Conservation (phyloP, 2,329 filamentous ascomycete species). For the Fusarium sp. region DNA sequence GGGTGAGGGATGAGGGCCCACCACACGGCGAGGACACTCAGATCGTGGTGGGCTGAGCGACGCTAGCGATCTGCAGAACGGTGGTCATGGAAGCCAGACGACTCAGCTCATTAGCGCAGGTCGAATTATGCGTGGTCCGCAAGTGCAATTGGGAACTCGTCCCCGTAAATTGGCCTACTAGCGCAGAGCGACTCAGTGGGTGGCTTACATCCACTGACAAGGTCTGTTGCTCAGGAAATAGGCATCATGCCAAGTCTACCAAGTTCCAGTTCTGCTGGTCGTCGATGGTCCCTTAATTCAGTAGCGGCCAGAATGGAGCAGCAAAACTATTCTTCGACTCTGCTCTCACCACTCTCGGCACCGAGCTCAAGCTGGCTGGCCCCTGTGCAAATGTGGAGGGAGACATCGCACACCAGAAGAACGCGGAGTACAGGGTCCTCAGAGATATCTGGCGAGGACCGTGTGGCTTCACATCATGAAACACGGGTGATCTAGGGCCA, state of each 20-base stretch:
- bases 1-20: conserved; percentile 37
- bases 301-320: conserved; percentile 27
- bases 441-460: not conserved
- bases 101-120: conserved; percentile 44
- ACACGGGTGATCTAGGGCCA: conserved; percentile 12
- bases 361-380: conserved; percentile 16
- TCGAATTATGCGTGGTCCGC: conserved; percentile 30
- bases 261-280: not conserved
- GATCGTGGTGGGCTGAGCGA: conserved; percentile 45
- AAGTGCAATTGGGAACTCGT: conserved; percentile 23
- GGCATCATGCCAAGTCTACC: conserved; percentile 5
- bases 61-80: conserved; percentile 46
- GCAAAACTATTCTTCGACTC: conserved; percentile 5
- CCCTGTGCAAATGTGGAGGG: not conserved
- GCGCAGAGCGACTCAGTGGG: conserved; percentile 24
- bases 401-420: not conserved
- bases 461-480: conserved; percentile 31
- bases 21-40: conserved; percentile 38
- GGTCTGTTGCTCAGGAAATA: conserved; percentile 18
- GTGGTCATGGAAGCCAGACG: conserved; percentile 44
- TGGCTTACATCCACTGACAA: conserved; percentile 24
- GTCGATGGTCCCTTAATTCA: conserved; percentile 26
- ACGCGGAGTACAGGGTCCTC: not conserved
- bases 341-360: conserved; percentile 8
- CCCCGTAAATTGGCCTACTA: conserved; percentile 27